Percentiles rank a stretch among this genome's conserved stretches.
Evolutionary conservation across 75 land plant genomes (phyloP).

Genomic region (Selaginella tamariscina): DNA sequence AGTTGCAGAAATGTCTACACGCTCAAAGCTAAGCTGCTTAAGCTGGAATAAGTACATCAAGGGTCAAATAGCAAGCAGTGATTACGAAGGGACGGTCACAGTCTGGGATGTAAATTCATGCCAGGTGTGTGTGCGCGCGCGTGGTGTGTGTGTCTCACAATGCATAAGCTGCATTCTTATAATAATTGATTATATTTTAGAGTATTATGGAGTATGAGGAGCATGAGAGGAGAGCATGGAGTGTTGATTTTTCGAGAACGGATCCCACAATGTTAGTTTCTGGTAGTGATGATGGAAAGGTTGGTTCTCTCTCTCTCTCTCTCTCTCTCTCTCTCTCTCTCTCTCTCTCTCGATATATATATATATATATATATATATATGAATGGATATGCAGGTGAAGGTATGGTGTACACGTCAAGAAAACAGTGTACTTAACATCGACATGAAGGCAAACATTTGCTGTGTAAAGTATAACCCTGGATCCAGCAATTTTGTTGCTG

Average conservation of each 20-base stretch:
- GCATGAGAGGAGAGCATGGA: constrained; percentile 99
- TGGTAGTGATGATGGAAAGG: constrained; percentile 99
- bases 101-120: constrained; percentile 96
- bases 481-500: constrained; percentile 76
- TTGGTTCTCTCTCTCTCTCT: constrained; percentile 2
- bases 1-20: constrained; percentile 90
- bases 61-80: constrained; percentile 87
- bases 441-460: constrained; percentile 98
- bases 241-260: constrained; percentile 91
- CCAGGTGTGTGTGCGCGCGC: constrained; percentile 54
- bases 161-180: not conserved
- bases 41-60: constrained; percentile 90
- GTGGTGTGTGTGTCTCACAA: not conserved
- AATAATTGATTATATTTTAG: constrained; percentile 26
- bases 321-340: not conserved
- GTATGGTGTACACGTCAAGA: constrained; percentile 97
- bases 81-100: constrained; percentile 95
- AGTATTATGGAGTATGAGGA: constrained; percentile 94
- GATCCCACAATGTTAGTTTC: constrained; percentile 93
- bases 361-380: too few relatives aligned
- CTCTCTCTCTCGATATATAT: too few relatives aligned
- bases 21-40: constrained; percentile 90
- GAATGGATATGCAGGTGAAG: constrained; percentile 53
- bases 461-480: constrained; percentile 99
- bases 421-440: constrained; percentile 80